Evolutionary conservation across 2,329 filamentous ascomycete genomes (phyloP).

Genomic region (Phialophora chinensis): DNA sequence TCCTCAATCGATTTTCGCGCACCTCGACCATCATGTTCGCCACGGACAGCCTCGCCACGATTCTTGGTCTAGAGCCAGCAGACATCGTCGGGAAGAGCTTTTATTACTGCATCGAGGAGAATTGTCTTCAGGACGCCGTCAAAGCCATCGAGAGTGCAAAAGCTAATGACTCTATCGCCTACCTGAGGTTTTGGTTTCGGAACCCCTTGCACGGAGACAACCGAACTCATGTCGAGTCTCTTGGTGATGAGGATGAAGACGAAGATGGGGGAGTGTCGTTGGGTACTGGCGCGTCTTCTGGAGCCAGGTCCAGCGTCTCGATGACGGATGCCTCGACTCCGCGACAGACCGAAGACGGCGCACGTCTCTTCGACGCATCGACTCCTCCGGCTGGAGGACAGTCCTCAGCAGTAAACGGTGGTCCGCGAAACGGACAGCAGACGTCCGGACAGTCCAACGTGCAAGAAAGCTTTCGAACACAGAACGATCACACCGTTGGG

Average conservation of each 20-base stretch:
- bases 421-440: background rate
- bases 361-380: background rate
- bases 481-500: background rate
- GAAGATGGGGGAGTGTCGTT: constrained; percentile 56
- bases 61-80: constrained; percentile 73
- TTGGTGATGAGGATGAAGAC: constrained; percentile 56
- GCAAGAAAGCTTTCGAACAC: background rate
- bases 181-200: constrained; percentile 82
- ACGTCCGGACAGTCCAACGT: background rate
- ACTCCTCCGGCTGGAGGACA: background rate
- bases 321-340: constrained; percentile 33
- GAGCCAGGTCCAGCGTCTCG: constrained; percentile 47
- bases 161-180: constrained; percentile 88
- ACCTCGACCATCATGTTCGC: constrained; percentile 86
- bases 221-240: constrained; percentile 50
- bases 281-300: constrained; percentile 34
- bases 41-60: constrained; percentile 74
- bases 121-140: constrained; percentile 76
- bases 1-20: constrained; percentile 83
- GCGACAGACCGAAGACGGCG: constrained; percentile 11
- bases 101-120: constrained; percentile 83
- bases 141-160: constrained; percentile 83
- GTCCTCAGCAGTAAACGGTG: background rate
- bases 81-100: constrained; percentile 78
- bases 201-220: constrained; percentile 70